Percentiles rank a stretch among this genome's conserved stretches.
Evolutionary conservation across 208 protist genomes (phyloP).

Genomic region (Histomonas meleagridis): DNA sequence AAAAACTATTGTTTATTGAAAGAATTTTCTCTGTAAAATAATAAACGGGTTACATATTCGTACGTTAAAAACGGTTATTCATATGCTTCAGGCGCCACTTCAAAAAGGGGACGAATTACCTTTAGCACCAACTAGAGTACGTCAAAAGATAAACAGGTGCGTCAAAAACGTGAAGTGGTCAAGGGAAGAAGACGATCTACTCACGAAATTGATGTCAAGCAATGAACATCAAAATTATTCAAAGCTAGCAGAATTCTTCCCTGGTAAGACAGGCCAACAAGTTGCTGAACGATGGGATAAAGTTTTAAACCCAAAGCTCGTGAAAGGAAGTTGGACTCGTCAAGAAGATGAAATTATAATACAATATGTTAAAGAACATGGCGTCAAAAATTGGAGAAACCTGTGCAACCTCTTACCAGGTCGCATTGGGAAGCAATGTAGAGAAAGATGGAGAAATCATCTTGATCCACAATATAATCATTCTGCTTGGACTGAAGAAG

Average conservation of each 20-base stretch:
- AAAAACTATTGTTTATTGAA: too few relatives aligned
- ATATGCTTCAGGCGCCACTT: too few relatives aligned
- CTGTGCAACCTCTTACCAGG: slow-evolving; percentile 43
- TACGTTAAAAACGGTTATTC: too few relatives aligned
- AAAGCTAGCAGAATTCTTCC: background rate
- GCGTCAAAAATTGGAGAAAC: slow-evolving; percentile 46
- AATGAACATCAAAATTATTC: background rate
- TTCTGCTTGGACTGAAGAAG: slow-evolving; percentile 48
- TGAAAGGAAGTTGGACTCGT: background rate
- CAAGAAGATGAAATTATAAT: slow-evolving; percentile 49
- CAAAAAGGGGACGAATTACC: background rate
- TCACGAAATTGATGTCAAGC: background rate
- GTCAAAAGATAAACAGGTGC: background rate
- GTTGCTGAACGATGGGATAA: background rate
- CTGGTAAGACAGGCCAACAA: slow-evolving; percentile 11
- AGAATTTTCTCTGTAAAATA: too few relatives aligned
- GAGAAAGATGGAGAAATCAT: slow-evolving; percentile 53
- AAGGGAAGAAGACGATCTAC: background rate
- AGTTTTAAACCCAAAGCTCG: background rate
- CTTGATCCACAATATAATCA: slow-evolving; percentile 50
- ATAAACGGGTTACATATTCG: too few relatives aligned
- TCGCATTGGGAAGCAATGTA: slow-evolving; percentile 52
- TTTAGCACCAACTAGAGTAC: background rate
- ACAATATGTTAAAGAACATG: slow-evolving; percentile 40
- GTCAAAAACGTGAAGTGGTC: background rate